Evolutionary conservation across 768 basidiomycete species (phyloP), one percentile per base, ranked within the genome.

Genomic region (Wakefieldia striispora): DNA sequence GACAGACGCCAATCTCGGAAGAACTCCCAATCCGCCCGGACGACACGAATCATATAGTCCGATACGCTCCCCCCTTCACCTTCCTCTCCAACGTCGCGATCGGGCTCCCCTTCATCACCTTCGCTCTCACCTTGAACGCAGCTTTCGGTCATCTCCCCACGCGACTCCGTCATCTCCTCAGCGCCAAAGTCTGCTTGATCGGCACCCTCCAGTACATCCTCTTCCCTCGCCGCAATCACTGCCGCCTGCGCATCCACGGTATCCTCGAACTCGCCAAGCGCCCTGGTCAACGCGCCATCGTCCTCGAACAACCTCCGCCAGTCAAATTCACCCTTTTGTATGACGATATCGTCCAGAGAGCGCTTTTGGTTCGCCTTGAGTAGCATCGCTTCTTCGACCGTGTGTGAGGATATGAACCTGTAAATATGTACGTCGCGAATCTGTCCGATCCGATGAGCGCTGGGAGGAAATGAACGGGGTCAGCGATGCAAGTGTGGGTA

Each of bases 341-440:
- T 97, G 58, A 97, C 92, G 43, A 97, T 75, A 51, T 82, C 86
- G 64, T 97, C 92, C 49, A 98, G 73, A 9, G 87, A 83, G 43
- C 94, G 86, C 69, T 98, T 98, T 72, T 98, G 95, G 59, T 98
- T 95, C n/a, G 95, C 95, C 66, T 95, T 97, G 54, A 86, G 86
- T 27, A 98, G 80, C 82, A 98, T 89, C 44, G 93, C 91, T 69
- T 97, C 95, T 68, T 98, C 95, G 27, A 98, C 92, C 0, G 95
- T 95, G 68, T 88, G 80, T 50, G 81, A 76, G 10, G 91, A 91
- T 40, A 97, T 84, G 64, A 98, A 92, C 16, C 95, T 87, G 69
- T 95, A 97, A 58, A 97, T 95, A 65, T 97, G 91, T 9, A 98
- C 95, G 62, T 94, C 91, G 42, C 91, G 88, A 51, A 92, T 92